phyloP scores from a whole-genome alignment of 2,329 filamentous ascomycete genomes.

The Ceratocystis variospora region DNA sequence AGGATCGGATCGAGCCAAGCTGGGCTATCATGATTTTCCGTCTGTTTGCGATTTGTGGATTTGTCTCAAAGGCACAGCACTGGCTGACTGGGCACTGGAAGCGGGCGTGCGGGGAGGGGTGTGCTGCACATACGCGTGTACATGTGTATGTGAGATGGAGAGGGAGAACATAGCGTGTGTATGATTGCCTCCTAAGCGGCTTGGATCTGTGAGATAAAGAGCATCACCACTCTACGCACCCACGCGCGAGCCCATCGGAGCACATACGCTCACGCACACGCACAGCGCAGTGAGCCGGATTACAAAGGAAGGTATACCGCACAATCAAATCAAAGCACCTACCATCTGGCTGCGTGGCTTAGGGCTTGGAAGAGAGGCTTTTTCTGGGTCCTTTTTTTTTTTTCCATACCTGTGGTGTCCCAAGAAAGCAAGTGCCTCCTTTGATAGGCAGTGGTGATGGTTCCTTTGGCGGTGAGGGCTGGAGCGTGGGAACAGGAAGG shows the following conservation, averaged over 20 bases:
- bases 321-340: constrained; percentile 2
- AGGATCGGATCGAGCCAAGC: constrained; percentile 11
- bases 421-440: constrained; percentile 2
- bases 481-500: not conserved
- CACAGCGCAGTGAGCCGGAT: not conserved
- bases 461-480: not conserved
- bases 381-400: not conserved
- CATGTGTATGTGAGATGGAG: not conserved
- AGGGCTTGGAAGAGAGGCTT: not conserved
- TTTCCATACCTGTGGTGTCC: not conserved
- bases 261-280: not conserved
- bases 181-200: not conserved
- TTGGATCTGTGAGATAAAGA: not conserved
- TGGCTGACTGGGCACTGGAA: not conserved
- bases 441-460: not conserved
- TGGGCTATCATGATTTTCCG: not conserved
- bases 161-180: not conserved
- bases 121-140: not conserved
- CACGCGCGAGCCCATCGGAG: not conserved
- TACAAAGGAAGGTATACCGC: not conserved
- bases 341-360: constrained; percentile 2
- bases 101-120: not conserved
- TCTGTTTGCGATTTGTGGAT: not conserved
- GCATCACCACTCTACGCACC: not conserved
- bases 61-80: not conserved